A percentile compares a stretch with the other conserved stretches of the same genome.
These are phyloP conservation scores for Dissophora globulifera DNA, from an alignment of 192 early-diverging fungal species.

Conservation along the genomic window DNA sequence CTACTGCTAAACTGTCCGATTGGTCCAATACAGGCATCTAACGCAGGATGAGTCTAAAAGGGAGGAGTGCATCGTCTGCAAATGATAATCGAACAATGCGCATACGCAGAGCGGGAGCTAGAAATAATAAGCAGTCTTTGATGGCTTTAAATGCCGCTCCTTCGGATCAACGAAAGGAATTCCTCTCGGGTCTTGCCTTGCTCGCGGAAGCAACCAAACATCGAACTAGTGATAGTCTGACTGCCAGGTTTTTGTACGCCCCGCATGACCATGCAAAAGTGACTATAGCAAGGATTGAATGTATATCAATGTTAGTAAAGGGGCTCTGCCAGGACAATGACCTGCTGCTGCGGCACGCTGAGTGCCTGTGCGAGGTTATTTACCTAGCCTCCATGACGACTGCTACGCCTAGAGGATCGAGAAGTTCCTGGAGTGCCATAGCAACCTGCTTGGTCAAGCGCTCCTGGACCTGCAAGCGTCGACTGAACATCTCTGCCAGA, in stretches of 20 bases:
- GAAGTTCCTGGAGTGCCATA: conserved; percentile 85
- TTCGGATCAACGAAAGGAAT: conserved; percentile 85
- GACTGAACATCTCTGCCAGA: conserved; percentile 98
- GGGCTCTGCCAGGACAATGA: too few relatives aligned
- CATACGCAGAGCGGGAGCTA: too few relatives aligned
- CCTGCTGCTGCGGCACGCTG: too few relatives aligned
- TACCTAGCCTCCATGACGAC: conserved; percentile 96
- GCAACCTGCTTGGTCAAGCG: conserved; percentile 98
- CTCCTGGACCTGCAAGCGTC: conserved; percentile 97
- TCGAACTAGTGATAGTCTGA: conserved; percentile 92
- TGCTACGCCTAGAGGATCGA: conserved; percentile 96
- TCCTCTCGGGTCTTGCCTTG: conserved; percentile 95
- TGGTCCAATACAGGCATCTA: too few relatives aligned
- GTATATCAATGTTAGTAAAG: too few relatives aligned
- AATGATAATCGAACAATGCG: too few relatives aligned
- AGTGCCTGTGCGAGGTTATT: too few relatives aligned
- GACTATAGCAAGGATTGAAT: conserved; percentile 55
- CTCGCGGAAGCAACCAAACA: conserved; percentile 93
- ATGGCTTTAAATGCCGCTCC: conserved; percentile 22
- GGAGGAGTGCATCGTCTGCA: too few relatives aligned
- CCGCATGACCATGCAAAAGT: conserved; percentile 98
- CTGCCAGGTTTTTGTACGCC: conserved; percentile 98
- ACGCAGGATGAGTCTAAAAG: too few relatives aligned
- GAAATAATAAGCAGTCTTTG: too few relatives aligned
- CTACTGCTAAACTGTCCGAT: too few relatives aligned